Conservation (phyloP, 768 basidiomycete genomes). For the Mycena polygramma region DNA sequence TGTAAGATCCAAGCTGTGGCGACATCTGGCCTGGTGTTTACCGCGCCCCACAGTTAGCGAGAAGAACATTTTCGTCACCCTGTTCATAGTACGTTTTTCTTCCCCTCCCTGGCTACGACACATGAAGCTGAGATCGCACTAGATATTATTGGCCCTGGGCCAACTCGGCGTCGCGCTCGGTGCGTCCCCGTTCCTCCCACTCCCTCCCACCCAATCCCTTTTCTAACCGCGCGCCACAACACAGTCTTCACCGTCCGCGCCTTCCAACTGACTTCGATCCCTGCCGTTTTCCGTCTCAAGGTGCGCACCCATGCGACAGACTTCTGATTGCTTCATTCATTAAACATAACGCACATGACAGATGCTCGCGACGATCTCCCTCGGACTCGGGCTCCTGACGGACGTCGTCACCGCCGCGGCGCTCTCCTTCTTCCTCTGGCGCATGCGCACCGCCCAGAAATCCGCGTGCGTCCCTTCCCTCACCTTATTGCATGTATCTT, state of each 20-base stretch:
- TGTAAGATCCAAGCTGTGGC: conserved; percentile 53
- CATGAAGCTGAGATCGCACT: too few species aligned
- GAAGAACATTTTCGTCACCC: conserved; percentile 66
- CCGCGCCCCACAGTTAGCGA: conserved; percentile 62
- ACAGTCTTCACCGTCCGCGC: conserved; percentile 61
- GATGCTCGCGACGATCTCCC: conserved; percentile 61
- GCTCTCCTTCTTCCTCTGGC: conserved; percentile 71
- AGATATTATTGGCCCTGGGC: conserved; percentile 54
- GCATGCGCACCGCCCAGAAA: conserved; percentile 64
- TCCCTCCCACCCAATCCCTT: too few species aligned
- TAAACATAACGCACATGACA: too few species aligned
- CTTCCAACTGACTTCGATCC: conserved; percentile 58
- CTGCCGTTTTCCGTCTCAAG: conserved; percentile 58
- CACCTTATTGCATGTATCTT: background rate
- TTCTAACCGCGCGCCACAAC: too few species aligned
- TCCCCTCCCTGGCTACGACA: too few species aligned
- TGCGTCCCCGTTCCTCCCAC: conserved; percentile 38
- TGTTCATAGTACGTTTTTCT: conserved; percentile 57
- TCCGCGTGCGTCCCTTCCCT: conserved; percentile 50
- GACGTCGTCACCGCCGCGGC: conserved; percentile 70
- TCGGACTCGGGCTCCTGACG: conserved; percentile 66
- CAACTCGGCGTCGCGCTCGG: conserved; percentile 67
- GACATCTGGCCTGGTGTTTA: background rate
- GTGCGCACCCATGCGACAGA: too few species aligned
- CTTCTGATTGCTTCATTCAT: too few species aligned